Base-by-base conservation (phyloP, 306 rosid species). In the Dryas drummondii region DNA sequence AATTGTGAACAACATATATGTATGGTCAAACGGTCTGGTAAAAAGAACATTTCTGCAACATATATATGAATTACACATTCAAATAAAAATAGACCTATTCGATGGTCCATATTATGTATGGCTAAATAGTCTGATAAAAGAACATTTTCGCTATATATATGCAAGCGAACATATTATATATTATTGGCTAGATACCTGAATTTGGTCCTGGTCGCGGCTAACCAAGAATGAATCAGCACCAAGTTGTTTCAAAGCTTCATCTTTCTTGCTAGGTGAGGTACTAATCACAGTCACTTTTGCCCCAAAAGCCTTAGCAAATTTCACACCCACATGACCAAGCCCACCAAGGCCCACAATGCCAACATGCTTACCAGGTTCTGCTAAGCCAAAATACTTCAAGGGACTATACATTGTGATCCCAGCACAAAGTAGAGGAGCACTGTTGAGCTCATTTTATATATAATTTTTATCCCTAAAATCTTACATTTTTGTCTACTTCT, bases 351-450 rank as follows among this genome's bases (percentile, higher is more conserved):
- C 86, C 61, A 81, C 89, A 48, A 85, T 77, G n/a, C 89, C 89
- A 22, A 87, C 51, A 49, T 78, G 75, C 11, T 80, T 5, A 65
- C 78, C 82, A 4, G 89, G 89, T 50, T 85, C 74, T 27, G 82
- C 86, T 0, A 85, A 71, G 0, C 79, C 89, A 64, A 40, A 85
- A 51, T 74, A 74, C 54, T 59, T 79, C 11, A 85, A 1, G 26
- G 89, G 89, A 68, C 91, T 87, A 19, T 85, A 87, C n/a, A 87
- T 81, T 1, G 89, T 85, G 78, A 87, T 79, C 15, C 91, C 89
- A 32, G 89, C 84, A 57, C 91, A 87, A 0, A 85, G 91, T 2
- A 87, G 84, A 45, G 91, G 91, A 50, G 86, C 91, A n/a, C n/a
- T n/a, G n/a, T n/a, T n/a, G n/a, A n/a, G n/a, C n/a, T n/a, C n/a